phyloP scores from a whole-genome alignment of 495 filamentous ascomycete species.

The Podospora pseudoanserina region DNA sequence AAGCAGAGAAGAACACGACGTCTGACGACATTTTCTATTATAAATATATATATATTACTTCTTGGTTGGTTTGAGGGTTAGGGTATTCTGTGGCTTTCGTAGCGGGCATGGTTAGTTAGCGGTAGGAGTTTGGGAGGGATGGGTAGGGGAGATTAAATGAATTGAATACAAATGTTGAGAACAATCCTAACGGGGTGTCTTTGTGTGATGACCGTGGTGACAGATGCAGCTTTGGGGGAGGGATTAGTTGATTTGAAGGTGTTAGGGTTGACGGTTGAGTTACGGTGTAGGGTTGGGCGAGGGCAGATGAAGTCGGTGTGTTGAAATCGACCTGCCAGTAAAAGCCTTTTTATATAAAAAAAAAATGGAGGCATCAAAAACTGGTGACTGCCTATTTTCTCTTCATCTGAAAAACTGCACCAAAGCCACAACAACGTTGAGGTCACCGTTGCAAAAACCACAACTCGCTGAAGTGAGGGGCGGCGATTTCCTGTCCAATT shows the following conservation, averaged over 20 bases:
- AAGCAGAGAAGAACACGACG: neutral
- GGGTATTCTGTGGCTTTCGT: neutral
- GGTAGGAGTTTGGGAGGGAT: neutral
- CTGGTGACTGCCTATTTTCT: too few species aligned
- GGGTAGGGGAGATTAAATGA: slow-evolving; percentile 8
- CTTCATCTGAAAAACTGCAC: neutral
- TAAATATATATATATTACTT: neutral
- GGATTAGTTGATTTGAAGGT: neutral
- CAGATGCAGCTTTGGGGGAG: neutral
- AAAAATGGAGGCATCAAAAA: too few species aligned
- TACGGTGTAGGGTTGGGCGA: neutral
- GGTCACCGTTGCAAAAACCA: neutral
- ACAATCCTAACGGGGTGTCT: neutral
- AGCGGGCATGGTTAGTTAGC: neutral
- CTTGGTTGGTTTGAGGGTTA: neutral
- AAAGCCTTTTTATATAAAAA: neutral
- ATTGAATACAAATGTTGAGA: slow-evolving; percentile 34
- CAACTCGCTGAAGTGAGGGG: neutral
- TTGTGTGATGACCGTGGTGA: neutral
- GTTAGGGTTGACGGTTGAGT: neutral
- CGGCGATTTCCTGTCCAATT: neutral
- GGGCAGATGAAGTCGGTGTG: neutral
- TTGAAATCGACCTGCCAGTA: neutral
- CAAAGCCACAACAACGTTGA: neutral
- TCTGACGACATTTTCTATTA: slow-evolving; percentile 3